phyloP scores from a whole-genome alignment of 345 rosid genomes.

The Combretum micranthum region DNA sequence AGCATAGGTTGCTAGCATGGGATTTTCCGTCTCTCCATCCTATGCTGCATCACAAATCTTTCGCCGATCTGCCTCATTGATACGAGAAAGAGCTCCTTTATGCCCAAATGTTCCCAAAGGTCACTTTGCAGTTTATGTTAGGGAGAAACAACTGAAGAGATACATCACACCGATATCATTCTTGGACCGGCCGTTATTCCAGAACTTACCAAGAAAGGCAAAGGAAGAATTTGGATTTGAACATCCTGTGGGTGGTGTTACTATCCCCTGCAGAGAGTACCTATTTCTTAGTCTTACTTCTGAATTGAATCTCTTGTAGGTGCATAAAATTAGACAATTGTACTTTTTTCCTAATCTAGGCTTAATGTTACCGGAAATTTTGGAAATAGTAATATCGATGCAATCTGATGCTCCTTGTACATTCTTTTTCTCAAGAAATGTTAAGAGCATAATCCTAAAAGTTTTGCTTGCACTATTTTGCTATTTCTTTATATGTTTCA shows the following conservation, averaged over 20 bases:
- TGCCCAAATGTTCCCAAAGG: conserved; percentile 3
- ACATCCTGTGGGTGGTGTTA: conserved; percentile 39
- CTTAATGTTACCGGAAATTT: background rate
- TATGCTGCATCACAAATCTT: no score
- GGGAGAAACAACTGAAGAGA: conserved; percentile 3
- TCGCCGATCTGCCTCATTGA: background rate
- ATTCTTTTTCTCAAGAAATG: no score
- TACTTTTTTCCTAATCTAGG: background rate
- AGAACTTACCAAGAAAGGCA: conserved; percentile 27
- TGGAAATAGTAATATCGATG: background rate
- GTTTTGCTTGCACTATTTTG: no score
- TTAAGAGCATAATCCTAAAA: no score
- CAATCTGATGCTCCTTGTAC: background rate
- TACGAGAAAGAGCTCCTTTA: background rate
- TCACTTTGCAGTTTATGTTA: conserved; percentile 3
- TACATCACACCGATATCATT: conserved; percentile 23
- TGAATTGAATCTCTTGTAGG: conserved; percentile 6
- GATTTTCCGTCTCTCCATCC: no score
- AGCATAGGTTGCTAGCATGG: no score
- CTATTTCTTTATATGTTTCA: no score
- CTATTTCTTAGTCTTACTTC: conserved; percentile 26
- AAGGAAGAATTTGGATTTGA: conserved; percentile 50
- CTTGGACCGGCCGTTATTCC: conserved; percentile 39
- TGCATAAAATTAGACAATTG: background rate
- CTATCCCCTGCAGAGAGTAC: conserved; percentile 39